Conservation (phyloP, 1,284 basidiomycete species). For the Heliocybe sulcata region DNA sequence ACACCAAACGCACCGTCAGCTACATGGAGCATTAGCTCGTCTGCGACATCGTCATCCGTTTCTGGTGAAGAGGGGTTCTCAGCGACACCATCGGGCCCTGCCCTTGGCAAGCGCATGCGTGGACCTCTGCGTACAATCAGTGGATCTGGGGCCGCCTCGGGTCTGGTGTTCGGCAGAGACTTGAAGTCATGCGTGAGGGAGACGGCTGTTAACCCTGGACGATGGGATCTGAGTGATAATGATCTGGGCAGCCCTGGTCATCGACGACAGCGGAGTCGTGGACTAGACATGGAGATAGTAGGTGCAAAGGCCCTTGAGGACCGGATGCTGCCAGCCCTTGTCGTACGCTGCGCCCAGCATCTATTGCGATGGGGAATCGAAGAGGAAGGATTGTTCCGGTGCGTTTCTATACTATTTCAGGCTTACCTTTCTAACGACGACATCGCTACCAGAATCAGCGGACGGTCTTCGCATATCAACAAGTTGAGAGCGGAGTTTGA, state of each 20-base stretch:
- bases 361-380: slow-evolving; percentile 72
- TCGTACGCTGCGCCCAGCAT: slow-evolving; percentile 76
- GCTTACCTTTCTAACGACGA: slow-evolving; percentile 6
- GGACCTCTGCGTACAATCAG: slow-evolving; percentile 35
- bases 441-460: slow-evolving; percentile 51
- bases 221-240: slow-evolving; percentile 16
- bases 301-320: slow-evolving; percentile 34
- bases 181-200: slow-evolving; percentile 52
- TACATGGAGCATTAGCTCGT: slow-evolving; percentile 46
- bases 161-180: slow-evolving; percentile 60
- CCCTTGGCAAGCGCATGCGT: slow-evolving; percentile 48
- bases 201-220: slow-evolving; percentile 39
- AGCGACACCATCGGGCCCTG: slow-evolving; percentile 32
- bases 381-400: slow-evolving; percentile 83
- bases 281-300: slow-evolving; percentile 12
- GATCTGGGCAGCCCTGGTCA: slow-evolving; percentile 6
- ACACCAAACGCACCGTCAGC: slow-evolving; percentile 54
- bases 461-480: slow-evolving; percentile 67
- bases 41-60: slow-evolving; percentile 36
- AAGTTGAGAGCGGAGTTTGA: slow-evolving; percentile 80
- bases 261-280: slow-evolving; percentile 6
- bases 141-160: slow-evolving; percentile 20
- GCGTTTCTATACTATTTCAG: slow-evolving; percentile 14
- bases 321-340: slow-evolving; percentile 62
- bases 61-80: slow-evolving; percentile 45